Evolutionary conservation across 345 rosid species (phyloP).

Genomic region (Geranium brycei): DNA sequence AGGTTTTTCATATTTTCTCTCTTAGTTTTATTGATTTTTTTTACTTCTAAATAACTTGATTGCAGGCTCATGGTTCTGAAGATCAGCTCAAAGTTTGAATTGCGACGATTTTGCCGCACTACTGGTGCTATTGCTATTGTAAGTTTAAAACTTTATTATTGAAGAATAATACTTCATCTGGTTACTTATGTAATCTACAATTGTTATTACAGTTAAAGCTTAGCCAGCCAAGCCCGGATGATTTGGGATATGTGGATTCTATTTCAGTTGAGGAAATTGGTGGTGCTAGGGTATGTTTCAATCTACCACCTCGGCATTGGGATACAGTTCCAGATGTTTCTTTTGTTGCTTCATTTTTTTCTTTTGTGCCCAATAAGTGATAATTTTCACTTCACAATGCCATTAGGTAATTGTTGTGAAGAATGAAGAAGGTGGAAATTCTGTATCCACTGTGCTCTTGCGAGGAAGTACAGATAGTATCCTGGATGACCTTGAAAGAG

Average conservation of each 20-base stretch:
- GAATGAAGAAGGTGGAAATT: slow-evolving; percentile 92
- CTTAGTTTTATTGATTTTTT: neutral
- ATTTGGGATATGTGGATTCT: slow-evolving; percentile 81
- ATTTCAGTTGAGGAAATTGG: slow-evolving; percentile 94
- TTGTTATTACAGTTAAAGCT: slow-evolving; percentile 62
- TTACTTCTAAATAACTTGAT: slow-evolving; percentile 10
- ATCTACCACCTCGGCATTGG: neutral
- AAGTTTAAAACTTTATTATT: slow-evolving; percentile 10
- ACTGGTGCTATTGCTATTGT: slow-evolving; percentile 85
- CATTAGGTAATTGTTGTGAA: slow-evolving; percentile 67
- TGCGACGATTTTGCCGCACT: slow-evolving; percentile 87
- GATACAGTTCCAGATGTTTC: neutral
- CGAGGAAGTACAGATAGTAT: slow-evolving; percentile 96
- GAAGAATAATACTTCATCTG: neutral
- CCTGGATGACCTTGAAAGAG: slow-evolving; percentile 97
- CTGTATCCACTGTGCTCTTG: slow-evolving; percentile 70
- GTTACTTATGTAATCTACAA: slow-evolving; percentile 10
- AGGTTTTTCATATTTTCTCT: neutral
- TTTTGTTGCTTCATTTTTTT: neutral
- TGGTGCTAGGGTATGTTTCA: slow-evolving; percentile 70
- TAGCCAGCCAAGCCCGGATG: slow-evolving; percentile 72
- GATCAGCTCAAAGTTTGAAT: slow-evolving; percentile 95
- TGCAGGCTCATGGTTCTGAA: slow-evolving; percentile 89
- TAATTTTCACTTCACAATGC: slow-evolving; percentile 5
- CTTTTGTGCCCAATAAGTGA: slow-evolving; percentile 1